Evolutionary conservation across 192 early-diverging fungal genomes (phyloP), one percentile per base, ranked within the genome.

Genomic region (Gryganskiella cystojenkinii): DNA sequence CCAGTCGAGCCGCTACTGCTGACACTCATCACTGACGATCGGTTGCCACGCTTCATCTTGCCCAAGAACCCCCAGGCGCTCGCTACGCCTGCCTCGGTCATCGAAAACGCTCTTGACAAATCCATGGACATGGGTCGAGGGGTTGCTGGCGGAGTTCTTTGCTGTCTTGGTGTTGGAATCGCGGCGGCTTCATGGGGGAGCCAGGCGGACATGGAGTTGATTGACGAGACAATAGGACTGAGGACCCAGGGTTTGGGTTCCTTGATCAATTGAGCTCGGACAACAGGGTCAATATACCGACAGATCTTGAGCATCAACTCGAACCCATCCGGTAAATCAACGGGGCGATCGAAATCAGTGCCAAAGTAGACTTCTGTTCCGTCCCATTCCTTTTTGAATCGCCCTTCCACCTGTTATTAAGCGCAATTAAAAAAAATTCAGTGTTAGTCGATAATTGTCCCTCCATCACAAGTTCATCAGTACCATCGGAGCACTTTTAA

Each of bases 161-260:
- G 37, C 37, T 40, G 37, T 40, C 37, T 40, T 37, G 74, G 74
- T 28, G 74, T 68, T 5, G 74, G 74, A 1, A 59, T 61, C n/a
- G 62, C 64, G 28, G 42, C 22, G 27, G 49, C 31, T 20, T 78
- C 74, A 14, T 60, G 24, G 15, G 65, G 67, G 25, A 40, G 66
- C 74, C 74, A 78, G n/a, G 74, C 74, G 1, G 74, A 42, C 65
- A 78, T 68, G 24, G 74, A 69, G 35, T 78, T 78, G 60, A 78
- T 78, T 55, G 74, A 78, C 8, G 74, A 78, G 31, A 78, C 74
- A 44, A 78, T 40, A 27, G 74, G 74, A 30, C 74, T 78, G 28
- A 78, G 61, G 40, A 78, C 58, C 74, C 74, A 78, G 20, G 74
- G 74, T 47, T 78, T 68, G 10, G 65, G 65, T 8, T 78, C 74